A percentile compares a stretch with the other conserved stretches of the same genome.
These are phyloP conservation scores for Naganishia friedmannii DNA, from an alignment of 768 basidiomycete species.

Conservation along the genomic window DNA sequence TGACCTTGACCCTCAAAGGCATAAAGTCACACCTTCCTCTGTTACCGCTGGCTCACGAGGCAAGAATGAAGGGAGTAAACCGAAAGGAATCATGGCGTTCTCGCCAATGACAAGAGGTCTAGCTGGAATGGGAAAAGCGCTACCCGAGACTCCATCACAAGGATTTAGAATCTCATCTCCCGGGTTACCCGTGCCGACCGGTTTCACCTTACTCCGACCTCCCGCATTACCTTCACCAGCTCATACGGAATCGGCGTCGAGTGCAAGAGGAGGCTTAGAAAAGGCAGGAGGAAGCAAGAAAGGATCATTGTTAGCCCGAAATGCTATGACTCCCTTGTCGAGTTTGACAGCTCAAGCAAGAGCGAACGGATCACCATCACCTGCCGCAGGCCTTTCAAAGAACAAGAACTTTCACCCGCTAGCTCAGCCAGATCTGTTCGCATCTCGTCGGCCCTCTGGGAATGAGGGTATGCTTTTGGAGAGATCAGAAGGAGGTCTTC, in stretches of 20 bases:
- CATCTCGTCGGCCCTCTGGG: background rate
- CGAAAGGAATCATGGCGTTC: constrained; percentile 18
- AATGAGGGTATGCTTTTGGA: background rate
- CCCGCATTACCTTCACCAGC: background rate
- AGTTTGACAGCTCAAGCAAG: background rate
- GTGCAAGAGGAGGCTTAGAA: no score
- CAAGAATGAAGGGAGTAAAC: background rate
- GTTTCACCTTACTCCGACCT: background rate
- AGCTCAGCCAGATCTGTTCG: background rate
- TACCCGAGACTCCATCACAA: constrained; percentile 14
- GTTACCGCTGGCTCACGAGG: background rate
- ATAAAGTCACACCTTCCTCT: background rate
- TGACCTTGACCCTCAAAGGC: background rate
- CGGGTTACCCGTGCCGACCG: constrained; percentile 4
- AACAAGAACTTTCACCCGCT: background rate
- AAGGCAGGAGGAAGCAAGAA: background rate
- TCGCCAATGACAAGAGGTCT: background rate
- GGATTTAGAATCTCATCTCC: background rate
- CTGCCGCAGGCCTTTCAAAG: background rate
- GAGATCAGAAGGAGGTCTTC: background rate
- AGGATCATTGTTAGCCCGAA: background rate
- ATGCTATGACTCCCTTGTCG: constrained; percentile 6
- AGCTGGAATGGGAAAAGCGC: background rate
- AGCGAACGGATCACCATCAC: background rate
- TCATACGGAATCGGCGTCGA: background rate